Percentiles rank a stretch among this genome's conserved stretches.
Conservation (phyloP, 345 rosid genomes). For the Moricandia arvensis region DNA sequence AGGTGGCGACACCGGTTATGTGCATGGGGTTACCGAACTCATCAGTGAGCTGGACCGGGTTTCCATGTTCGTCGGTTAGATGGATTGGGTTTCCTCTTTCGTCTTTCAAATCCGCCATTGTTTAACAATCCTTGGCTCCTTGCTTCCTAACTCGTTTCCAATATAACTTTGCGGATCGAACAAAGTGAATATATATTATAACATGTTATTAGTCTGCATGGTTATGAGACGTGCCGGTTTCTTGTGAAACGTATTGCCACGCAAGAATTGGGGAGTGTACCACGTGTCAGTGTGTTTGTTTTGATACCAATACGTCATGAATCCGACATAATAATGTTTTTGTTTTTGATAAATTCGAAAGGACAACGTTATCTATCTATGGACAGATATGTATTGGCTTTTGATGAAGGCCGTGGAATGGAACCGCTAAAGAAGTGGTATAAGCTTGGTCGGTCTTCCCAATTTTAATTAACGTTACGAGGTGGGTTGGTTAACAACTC, state of each 20-base stretch:
- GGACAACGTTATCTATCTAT: constrained; percentile 18
- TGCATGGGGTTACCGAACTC: constrained; percentile 62
- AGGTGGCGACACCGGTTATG: constrained; percentile 54
- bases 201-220: constrained; percentile 21
- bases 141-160: neutral
- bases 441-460: neutral
- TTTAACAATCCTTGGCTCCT: neutral
- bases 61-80: constrained; percentile 51
- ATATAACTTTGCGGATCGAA: neutral
- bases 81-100: constrained; percentile 54
- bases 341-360: neutral
- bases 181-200: constrained; percentile 9
- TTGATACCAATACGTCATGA: constrained; percentile 15
- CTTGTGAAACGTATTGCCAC: constrained; percentile 16
- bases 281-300: constrained; percentile 6
- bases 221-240: constrained; percentile 21
- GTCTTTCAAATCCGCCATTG: constrained; percentile 63
- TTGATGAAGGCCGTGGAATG: neutral
- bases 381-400: neutral
- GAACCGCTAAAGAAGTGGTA: neutral
- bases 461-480: neutral
- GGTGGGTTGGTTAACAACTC: neutral
- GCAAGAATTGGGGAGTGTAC: neutral
- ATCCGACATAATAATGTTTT: constrained; percentile 28
- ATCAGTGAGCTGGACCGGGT: constrained; percentile 58